Conservation (phyloP, 208 protist species). For the Acanthamoeba castellanii region DNA sequence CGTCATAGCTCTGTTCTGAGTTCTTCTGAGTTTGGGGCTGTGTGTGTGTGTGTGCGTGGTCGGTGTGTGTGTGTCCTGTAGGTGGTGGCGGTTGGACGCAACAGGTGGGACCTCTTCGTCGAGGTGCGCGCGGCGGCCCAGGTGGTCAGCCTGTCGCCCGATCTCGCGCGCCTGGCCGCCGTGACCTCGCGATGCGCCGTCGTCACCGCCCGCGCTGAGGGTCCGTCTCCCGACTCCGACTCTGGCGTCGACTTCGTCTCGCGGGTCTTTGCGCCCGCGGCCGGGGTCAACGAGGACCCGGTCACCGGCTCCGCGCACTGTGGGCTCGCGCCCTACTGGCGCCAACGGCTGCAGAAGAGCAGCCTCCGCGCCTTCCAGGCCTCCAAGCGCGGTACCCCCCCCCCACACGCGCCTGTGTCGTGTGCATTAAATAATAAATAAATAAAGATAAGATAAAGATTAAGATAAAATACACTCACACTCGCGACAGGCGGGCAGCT, state of each 20-base stretch:
- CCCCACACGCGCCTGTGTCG: too few species aligned
- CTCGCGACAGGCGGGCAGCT: not conserved
- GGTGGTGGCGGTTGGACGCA: not conserved
- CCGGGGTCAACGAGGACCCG: constrained; percentile 74
- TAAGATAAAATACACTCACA: too few species aligned
- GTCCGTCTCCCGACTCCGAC: too few species aligned
- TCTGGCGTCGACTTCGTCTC: constrained; percentile 49
- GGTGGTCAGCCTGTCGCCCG: not conserved
- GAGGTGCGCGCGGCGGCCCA: not conserved
- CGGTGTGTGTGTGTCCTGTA: not conserved
- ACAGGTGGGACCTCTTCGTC: constrained; percentile 30
- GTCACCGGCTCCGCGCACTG: constrained; percentile 58
- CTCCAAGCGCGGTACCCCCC: constrained; percentile 5
- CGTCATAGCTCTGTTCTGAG: too few species aligned
- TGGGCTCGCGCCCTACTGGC: constrained; percentile 30
- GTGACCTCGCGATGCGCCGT: not conserved
- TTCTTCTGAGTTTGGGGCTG: too few species aligned
- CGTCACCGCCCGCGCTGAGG: not conserved
- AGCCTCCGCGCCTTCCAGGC: constrained; percentile 23
- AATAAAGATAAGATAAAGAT: too few species aligned
- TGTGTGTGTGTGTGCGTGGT: too few species aligned
- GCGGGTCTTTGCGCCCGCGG: constrained; percentile 60
- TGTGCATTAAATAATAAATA: not conserved
- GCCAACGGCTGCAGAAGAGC: not conserved
- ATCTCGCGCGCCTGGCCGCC: not conserved